These are phyloP conservation scores for Cordyceps fumosorosea DNA, from an alignment of 2,329 filamentous ascomycete genomes.

Conservation along the genomic window DNA sequence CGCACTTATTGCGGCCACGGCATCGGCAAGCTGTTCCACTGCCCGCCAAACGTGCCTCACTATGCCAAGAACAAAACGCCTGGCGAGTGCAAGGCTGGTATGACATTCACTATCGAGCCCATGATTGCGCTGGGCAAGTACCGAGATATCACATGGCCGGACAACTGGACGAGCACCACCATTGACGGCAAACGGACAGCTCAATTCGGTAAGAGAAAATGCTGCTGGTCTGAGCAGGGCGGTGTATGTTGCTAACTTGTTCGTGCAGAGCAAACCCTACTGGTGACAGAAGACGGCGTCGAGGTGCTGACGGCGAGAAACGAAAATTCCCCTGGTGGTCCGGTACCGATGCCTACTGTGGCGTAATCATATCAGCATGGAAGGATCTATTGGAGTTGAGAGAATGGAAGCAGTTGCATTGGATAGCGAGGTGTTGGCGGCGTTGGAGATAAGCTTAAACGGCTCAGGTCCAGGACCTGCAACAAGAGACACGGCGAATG, in stretches of 20 bases:
- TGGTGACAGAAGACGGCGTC: constrained; percentile 76
- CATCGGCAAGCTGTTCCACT: constrained; percentile 90
- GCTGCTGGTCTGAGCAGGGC: neutral
- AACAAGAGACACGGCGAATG: neutral
- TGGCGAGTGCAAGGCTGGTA: constrained; percentile 86
- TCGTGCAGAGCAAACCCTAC: constrained; percentile 64
- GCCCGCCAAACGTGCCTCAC: constrained; percentile 88
- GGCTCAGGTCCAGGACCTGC: neutral
- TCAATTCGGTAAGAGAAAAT: constrained; percentile 66
- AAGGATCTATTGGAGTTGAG: neutral
- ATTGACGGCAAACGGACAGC: constrained; percentile 83
- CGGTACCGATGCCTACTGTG: constrained; percentile 49
- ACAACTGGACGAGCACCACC: constrained; percentile 97
- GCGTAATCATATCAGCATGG: constrained; percentile 13
- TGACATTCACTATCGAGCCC: constrained; percentile 98
- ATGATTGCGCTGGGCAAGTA: constrained; percentile 95
- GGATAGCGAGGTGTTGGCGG: constrained; percentile 12
- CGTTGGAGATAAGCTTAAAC: neutral
- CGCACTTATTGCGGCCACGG: constrained; percentile 95
- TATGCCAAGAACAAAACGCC: constrained; percentile 99
- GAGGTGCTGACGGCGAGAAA: constrained; percentile 73
- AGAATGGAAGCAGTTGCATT: constrained; percentile 1
- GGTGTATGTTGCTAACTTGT: constrained; percentile 18
- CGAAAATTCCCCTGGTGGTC: constrained; percentile 68
- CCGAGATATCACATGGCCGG: constrained; percentile 92